phyloP scores from a whole-genome alignment of 2,329 filamentous ascomycete genomes.

The Penicillium sp. region DNA sequence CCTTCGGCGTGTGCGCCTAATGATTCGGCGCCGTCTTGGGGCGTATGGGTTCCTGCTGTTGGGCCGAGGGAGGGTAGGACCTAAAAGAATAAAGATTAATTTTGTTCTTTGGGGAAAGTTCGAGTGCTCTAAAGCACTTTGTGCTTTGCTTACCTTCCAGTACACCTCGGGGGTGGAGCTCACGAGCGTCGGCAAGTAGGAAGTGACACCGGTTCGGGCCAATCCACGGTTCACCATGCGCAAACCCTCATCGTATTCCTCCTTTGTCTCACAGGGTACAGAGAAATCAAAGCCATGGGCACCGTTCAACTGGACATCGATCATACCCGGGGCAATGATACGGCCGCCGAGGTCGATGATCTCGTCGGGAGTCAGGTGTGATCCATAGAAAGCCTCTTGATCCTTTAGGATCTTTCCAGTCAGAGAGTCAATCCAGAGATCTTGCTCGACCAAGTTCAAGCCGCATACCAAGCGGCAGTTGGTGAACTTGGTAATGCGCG shows the following conservation, averaged over 20 bases:
- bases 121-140: not conserved
- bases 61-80: conserved; percentile 74
- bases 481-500: conserved; percentile 76
- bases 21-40: conserved; percentile 74
- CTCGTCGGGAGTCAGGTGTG: conserved; percentile 60
- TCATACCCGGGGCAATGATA: conserved; percentile 80
- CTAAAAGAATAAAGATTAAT: conserved; percentile 15
- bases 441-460: conserved; percentile 66
- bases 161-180: conserved; percentile 81
- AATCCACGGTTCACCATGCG: conserved; percentile 68
- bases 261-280: conserved; percentile 63
- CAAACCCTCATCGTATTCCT: conserved; percentile 70
- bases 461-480: conserved; percentile 77
- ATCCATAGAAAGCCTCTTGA: conserved; percentile 56
- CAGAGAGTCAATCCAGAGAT: conserved; percentile 82
- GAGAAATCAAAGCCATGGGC: conserved; percentile 94
- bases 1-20: conserved; percentile 90
- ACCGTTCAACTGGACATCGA: conserved; percentile 89
- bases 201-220: conserved; percentile 78
- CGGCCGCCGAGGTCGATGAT: conserved; percentile 77
- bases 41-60: conserved; percentile 58
- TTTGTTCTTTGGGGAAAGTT: not conserved
- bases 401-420: conserved; percentile 79
- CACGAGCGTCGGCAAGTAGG: conserved; percentile 75
- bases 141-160: conserved; percentile 56